Conservation (phyloP, 257 asterid species). For the Orobanche coerulescens region DNA sequence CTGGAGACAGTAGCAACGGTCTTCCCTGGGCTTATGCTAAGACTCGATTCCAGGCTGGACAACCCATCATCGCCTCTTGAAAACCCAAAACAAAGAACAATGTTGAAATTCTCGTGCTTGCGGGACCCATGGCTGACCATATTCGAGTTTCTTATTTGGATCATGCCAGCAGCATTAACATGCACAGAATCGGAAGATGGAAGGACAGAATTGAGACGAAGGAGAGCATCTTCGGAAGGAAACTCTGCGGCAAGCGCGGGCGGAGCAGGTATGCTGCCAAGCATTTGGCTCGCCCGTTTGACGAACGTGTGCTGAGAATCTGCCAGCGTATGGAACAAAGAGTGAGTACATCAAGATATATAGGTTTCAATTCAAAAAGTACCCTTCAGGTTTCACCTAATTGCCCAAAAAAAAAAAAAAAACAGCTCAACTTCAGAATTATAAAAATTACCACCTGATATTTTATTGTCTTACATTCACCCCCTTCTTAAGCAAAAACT, state of each 20-base stretch:
- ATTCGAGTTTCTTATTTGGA: conserved; percentile 26
- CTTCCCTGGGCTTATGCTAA: conserved; percentile 52
- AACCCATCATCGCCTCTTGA: conserved; percentile 40
- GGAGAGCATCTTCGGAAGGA: conserved; percentile 51
- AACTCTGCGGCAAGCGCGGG: conserved; percentile 84
- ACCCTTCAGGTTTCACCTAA: no score
- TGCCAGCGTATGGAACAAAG: conserved; percentile 25
- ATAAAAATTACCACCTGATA: no score
- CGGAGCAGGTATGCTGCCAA: conserved; percentile 68
- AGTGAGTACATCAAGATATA: not conserved
- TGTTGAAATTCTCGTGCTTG: conserved; percentile 42
- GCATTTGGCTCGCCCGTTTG: conserved; percentile 58
- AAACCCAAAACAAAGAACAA: conserved; percentile 51
- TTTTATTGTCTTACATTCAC: no score
- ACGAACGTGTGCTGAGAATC: conserved; percentile 44
- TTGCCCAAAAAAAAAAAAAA: no score
- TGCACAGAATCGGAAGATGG: conserved; percentile 31
- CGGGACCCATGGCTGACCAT: conserved; percentile 16
- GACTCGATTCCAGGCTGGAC: conserved; percentile 46
- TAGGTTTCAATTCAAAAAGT: no score
- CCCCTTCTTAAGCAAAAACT: no score
- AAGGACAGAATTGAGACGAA: conserved; percentile 31
- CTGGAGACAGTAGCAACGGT: conserved; percentile 23
- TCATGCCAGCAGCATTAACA: conserved; percentile 47
- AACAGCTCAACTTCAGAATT: no score